Evolutionary conservation across 2,329 filamentous ascomycete species (phyloP), one percentile per base, ranked within the genome.

Genomic region (Fusarium poae): DNA sequence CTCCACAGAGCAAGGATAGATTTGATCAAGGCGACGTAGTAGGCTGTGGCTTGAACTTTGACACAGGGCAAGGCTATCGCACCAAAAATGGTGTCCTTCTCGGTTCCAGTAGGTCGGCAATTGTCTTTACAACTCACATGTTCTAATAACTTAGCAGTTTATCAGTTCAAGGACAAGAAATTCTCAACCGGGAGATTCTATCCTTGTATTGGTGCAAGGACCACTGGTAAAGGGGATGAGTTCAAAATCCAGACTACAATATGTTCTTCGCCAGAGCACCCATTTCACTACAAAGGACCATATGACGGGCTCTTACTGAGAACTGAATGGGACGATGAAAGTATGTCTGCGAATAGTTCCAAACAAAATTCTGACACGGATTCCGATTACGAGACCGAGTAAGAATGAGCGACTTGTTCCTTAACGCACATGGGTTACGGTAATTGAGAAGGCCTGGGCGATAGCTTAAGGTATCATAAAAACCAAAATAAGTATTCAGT

Each of bases 161-260:
- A 2, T 5, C 8, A 2, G 16, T n/a, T 37, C 18, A 1, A 37
- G 5, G 8, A 11, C 10, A 2, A 2, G 0, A 4, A 18, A 3
- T 37, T 37, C 9, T 11, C 18, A n/a, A n/a, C 3, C 0, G 34
- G 34, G 9, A n/a, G 18, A 11, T 37, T n/a, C n/a, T 39, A 39
- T 21, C 37, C 37, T 13, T 39, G n/a, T 7, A 15, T 39, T 39
- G n/a, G n/a, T 12, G 12, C n/a, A 6, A 15, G 2, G 8, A 21
- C 37, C 5, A 13, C 12, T 15, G 5, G 11, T 15, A 7, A 21
- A 13, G 11, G 5, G 4, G 37, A 21, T 2, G 2, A 39, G 3
- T 13, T 39, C 13, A 5, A 39, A 15, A 7, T 21, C 4, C 15
- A 13, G 1, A 4, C 23, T 3, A 29, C 18, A 3, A 3, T 37